Percentiles rank a stretch among this genome's conserved stretches.
These are phyloP conservation scores for Metschnikowia amazonensis DNA, from an alignment of 805 yeast genomes.

Conservation along the genomic window DNA sequence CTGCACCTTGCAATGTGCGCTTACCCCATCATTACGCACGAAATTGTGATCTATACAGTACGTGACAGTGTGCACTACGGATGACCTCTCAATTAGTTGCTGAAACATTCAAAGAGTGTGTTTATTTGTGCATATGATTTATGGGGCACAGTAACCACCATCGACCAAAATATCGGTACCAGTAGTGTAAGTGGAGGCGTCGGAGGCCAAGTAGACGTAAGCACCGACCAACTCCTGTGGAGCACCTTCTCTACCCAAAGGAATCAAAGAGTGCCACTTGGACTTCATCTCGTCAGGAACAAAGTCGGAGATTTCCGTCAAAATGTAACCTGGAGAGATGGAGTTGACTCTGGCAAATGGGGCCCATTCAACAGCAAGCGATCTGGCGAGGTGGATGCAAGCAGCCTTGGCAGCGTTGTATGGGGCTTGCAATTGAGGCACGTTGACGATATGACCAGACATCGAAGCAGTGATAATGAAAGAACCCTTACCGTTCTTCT, in stretches of 20 bases:
- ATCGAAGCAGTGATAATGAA: constrained; percentile 44
- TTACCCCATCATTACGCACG: background rate
- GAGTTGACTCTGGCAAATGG: constrained; percentile 45
- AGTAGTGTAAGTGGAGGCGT: constrained; percentile 42
- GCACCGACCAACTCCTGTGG: constrained; percentile 46
- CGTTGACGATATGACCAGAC: constrained; percentile 46
- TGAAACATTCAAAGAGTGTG: background rate
- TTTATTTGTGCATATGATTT: background rate
- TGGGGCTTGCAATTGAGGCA: constrained; percentile 45
- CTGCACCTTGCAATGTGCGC: background rate
- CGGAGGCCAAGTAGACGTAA: constrained; percentile 42
- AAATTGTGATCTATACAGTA: background rate
- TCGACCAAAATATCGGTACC: constrained; percentile 45
- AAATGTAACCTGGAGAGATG: constrained; percentile 42
- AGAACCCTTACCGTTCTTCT: constrained; percentile 40
- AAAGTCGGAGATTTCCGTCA: constrained; percentile 39
- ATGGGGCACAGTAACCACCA: constrained; percentile 41
- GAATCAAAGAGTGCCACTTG: constrained; percentile 40
- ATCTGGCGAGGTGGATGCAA: constrained; percentile 39
- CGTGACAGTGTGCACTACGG: background rate
- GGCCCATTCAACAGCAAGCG: constrained; percentile 47
- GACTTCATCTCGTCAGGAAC: constrained; percentile 30
- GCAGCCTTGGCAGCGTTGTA: constrained; percentile 48
- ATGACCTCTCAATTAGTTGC: background rate
- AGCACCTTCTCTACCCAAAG: constrained; percentile 45